Conservation (phyloP, 176 grass and related monocot species). For the Puya raimondii region DNA sequence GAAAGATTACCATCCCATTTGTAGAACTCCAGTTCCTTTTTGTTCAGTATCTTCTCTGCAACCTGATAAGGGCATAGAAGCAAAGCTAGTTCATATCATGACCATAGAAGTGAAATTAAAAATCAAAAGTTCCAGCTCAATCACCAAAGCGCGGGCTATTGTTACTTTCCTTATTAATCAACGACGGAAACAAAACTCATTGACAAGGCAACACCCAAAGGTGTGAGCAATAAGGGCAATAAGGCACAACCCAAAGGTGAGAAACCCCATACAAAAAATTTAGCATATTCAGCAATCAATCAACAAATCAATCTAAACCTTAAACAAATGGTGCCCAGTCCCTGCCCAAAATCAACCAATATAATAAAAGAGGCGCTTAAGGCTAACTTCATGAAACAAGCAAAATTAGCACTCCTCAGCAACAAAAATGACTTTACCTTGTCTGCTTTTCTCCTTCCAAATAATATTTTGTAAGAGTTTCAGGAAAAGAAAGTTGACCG, state of each 20-base stretch:
- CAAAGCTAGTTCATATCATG: background rate
- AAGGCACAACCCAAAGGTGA: background rate
- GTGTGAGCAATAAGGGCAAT: background rate
- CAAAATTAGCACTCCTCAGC: background rate
- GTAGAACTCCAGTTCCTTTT: constrained; percentile 92
- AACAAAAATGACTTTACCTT: background rate
- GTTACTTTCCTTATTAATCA: background rate
- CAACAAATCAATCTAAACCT: background rate
- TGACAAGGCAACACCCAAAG: background rate
- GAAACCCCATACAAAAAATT: background rate
- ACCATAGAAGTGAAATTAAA: background rate
- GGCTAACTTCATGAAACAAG: background rate
- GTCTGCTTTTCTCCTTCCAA: too few species aligned
- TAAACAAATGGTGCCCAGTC: background rate
- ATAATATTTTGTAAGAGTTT: too few species aligned
- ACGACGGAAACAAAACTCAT: background rate
- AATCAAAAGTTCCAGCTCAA: background rate
- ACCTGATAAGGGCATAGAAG: constrained; percentile 32
- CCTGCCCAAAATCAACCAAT: background rate
- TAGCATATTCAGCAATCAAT: background rate
- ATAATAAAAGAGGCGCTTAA: background rate
- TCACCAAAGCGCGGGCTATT: background rate
- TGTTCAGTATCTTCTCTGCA: constrained; percentile 84
- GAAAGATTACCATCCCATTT: constrained; percentile 83
- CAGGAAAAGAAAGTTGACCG: too few species aligned